Conservation (phyloP, 805 yeast genomes). For the Nakazawaea peltata region DNA sequence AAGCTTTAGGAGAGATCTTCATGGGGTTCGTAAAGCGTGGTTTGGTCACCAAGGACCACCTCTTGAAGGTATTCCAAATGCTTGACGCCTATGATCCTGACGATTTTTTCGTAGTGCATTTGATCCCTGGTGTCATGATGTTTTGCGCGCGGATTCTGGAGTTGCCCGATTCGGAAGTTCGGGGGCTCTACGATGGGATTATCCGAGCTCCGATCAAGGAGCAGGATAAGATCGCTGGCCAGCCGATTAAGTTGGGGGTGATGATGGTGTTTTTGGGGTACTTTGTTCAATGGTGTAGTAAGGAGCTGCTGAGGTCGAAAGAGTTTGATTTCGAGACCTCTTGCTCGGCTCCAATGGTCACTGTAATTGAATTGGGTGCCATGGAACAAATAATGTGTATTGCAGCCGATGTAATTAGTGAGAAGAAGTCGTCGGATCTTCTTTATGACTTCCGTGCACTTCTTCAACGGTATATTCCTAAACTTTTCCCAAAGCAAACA, state of each 20-base stretch:
- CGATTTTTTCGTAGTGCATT: conserved; percentile 59
- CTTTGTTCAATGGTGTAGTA: conserved; percentile 64
- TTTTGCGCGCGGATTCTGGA: conserved; percentile 31
- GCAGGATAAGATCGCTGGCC: conserved; percentile 32
- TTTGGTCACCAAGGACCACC: conserved; percentile 23
- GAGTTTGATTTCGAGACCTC: conserved; percentile 46
- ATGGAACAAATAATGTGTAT: conserved; percentile 58
- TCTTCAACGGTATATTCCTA: conserved; percentile 60
- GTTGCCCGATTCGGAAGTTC: conserved; percentile 29
- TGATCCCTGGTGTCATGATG: conserved; percentile 49
- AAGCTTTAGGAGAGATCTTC: conserved; percentile 57
- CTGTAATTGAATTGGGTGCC: conserved; percentile 57
- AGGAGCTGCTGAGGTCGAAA: conserved; percentile 29
- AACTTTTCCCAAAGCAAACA: conserved; percentile 42
- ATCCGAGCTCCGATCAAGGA: conserved; percentile 23
- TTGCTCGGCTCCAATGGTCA: conserved; percentile 52
- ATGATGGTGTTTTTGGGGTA: conserved; percentile 45
- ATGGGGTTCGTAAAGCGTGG: conserved; percentile 39
- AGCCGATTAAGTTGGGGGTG: conserved; percentile 42
- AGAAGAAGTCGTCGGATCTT: conserved; percentile 32
- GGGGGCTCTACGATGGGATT: conserved; percentile 27
- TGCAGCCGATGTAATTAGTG: conserved; percentile 46
- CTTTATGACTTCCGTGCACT: conserved; percentile 61
- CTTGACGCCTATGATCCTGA: conserved; percentile 43
- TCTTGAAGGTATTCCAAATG: conserved; percentile 33